Conservation (phyloP, 2,329 filamentous ascomycete genomes). For the Didymella pomorum region DNA sequence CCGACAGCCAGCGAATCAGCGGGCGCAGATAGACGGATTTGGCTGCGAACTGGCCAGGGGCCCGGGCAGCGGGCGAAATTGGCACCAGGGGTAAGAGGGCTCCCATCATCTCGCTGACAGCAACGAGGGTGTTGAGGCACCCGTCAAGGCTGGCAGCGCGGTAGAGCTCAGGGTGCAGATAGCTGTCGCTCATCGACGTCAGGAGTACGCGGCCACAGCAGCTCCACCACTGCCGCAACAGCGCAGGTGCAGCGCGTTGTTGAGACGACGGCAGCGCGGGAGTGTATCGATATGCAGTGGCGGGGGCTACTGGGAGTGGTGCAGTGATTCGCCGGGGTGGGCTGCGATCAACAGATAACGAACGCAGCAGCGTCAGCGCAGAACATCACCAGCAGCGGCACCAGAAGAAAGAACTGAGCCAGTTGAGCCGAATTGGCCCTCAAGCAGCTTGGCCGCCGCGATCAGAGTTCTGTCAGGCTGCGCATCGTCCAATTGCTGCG, state of each 20-base stretch:
- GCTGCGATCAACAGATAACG: slow-evolving; percentile 14
- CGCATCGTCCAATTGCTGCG: neutral
- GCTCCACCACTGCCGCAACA: neutral
- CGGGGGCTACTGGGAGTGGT: slow-evolving; percentile 16
- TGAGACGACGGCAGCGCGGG: slow-evolving; percentile 29
- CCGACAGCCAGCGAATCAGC: slow-evolving; percentile 18
- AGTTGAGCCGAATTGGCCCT: neutral
- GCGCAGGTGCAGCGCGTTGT: slow-evolving; percentile 19
- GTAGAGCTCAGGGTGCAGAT: slow-evolving; percentile 6
- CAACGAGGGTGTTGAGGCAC: neutral
- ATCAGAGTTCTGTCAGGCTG: neutral
- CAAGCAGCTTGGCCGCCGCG: neutral
- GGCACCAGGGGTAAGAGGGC: slow-evolving; percentile 20
- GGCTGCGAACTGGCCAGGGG: slow-evolving; percentile 26
- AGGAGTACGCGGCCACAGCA: slow-evolving; percentile 8
- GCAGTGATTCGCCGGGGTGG: slow-evolving; percentile 27
- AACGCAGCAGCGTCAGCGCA: slow-evolving; percentile 4
- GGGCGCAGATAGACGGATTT: neutral
- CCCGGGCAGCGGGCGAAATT: slow-evolving; percentile 16
- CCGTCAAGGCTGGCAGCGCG: neutral
- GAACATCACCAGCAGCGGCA: neutral
- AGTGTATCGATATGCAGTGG: slow-evolving; percentile 33
- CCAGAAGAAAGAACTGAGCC: neutral
- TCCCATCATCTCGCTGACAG: neutral
- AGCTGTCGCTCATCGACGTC: slow-evolving; percentile 9